Evolutionary conservation across 202 grass and related monocot species (phyloP).

Genomic region (Setaria viridis): DNA sequence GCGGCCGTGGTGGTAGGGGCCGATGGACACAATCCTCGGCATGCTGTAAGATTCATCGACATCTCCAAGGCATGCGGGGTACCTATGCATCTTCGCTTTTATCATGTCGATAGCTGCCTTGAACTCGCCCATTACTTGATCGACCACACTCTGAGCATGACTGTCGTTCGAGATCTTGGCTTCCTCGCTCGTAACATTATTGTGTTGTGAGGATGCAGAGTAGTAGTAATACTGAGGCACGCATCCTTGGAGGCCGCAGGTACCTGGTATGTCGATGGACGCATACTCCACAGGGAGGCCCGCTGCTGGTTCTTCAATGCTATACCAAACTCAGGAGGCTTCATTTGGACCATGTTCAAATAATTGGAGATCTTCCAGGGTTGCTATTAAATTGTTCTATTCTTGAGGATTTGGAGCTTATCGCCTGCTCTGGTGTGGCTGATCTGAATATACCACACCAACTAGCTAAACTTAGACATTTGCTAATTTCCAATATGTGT

Average conservation of each 20-base stretch:
- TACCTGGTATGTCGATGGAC: background rate
- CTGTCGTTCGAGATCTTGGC: too few relatives aligned
- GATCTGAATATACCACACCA: conserved; percentile 15
- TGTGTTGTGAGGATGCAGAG: background rate
- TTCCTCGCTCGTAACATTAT: background rate
- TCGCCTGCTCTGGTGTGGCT: background rate
- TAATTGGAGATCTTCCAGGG: conserved; percentile 12
- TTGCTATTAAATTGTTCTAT: background rate
- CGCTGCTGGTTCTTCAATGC: background rate
- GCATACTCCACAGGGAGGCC: background rate
- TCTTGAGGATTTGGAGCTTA: conserved; percentile 36
- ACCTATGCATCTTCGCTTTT: background rate
- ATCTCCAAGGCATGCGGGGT: background rate
- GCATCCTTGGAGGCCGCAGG: background rate
- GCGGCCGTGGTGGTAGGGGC: background rate
- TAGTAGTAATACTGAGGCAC: background rate
- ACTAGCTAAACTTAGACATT: conserved; percentile 22
- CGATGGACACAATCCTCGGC: background rate
- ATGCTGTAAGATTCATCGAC: background rate
- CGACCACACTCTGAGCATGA: background rate
- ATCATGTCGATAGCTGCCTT: background rate
- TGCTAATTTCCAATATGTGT: background rate
- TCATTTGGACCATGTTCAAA: background rate
- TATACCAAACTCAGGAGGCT: conserved; percentile 10
- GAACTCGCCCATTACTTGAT: background rate